Conservation (phyloP, 2,329 filamentous ascomycete species). For the Cryphonectria japonica region DNA sequence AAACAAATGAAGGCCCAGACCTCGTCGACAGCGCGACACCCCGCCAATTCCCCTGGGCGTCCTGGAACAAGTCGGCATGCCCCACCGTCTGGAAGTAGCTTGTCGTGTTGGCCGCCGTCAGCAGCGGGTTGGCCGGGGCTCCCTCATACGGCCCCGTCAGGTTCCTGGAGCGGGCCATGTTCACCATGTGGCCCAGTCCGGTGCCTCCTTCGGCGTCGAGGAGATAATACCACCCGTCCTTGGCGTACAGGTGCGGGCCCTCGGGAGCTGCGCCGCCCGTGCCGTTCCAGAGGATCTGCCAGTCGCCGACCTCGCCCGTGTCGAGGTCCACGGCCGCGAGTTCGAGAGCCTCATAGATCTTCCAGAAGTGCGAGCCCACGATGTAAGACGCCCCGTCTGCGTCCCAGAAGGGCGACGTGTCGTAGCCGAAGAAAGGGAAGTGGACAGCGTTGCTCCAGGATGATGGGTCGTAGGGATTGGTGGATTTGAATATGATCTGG, state of each 20-base stretch:
- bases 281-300: conserved; percentile 51
- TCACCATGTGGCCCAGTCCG: conserved; percentile 51
- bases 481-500: conserved; percentile 49
- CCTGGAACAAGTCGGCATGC: conserved; percentile 61
- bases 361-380: conserved; percentile 44
- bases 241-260: conserved; percentile 58
- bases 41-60: conserved; percentile 47
- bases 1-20: conserved; percentile 42
- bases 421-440: conserved; percentile 55
- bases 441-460: conserved; percentile 54
- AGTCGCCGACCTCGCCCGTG: conserved; percentile 45
- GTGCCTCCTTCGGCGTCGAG: conserved; percentile 58
- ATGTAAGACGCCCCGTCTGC: conserved; percentile 58
- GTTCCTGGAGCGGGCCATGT: conserved; percentile 48
- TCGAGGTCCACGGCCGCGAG: conserved; percentile 45
- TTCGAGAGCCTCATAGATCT: conserved; percentile 45
- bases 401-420: conserved; percentile 61
- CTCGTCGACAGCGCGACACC: conserved; percentile 46
- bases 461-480: conserved; percentile 45
- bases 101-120: conserved; percentile 50
- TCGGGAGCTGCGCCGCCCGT: conserved; percentile 51
- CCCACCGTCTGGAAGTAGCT: conserved; percentile 57
- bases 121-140: conserved; percentile 48
- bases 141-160: conserved; percentile 50
- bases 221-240: conserved; percentile 57